These are phyloP conservation scores for Chrysosporium queenslandicum DNA, from an alignment of 2,329 filamentous ascomycete species.

Conservation along the genomic window DNA sequence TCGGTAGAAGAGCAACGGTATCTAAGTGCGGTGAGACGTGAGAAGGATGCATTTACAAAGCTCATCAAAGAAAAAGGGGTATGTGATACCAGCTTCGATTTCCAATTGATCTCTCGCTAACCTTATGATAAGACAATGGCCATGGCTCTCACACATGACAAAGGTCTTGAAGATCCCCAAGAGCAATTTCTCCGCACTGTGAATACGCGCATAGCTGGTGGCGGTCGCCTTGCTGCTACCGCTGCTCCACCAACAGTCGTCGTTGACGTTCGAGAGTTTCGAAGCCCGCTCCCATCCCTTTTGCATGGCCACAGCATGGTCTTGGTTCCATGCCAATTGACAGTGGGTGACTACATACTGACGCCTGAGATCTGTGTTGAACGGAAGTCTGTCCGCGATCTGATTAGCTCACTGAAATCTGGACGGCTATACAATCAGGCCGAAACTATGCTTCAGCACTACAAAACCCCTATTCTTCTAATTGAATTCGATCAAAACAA, in stretches of 20 bases:
- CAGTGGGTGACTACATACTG: constrained; percentile 90
- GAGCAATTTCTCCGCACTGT: constrained; percentile 88
- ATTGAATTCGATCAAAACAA: constrained; percentile 98
- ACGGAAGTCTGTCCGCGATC: constrained; percentile 82
- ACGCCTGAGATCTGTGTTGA: constrained; percentile 87
- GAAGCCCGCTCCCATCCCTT: constrained; percentile 81
- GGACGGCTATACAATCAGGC: constrained; percentile 85
- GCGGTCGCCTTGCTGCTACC: constrained; percentile 72
- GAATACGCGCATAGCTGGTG: constrained; percentile 92
- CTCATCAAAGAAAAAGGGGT: constrained; percentile 84
- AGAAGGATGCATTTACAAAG: constrained; percentile 92
- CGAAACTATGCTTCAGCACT: constrained; percentile 89
- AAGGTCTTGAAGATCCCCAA: constrained; percentile 66
- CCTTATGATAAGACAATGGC: constrained; percentile 59
- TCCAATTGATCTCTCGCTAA: constrained; percentile 2
- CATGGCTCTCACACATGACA: constrained; percentile 67
- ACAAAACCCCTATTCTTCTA: constrained; percentile 77
- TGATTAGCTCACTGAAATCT: constrained; percentile 85
- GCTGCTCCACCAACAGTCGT: constrained; percentile 81
- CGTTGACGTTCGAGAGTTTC: constrained; percentile 91
- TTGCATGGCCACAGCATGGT: constrained; percentile 81
- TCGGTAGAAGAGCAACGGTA: constrained; percentile 95
- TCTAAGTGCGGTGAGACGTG: constrained; percentile 74
- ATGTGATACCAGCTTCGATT: constrained; percentile 18
- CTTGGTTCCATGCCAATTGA: constrained; percentile 88